Conservation (phyloP, 805 yeast genomes). For the Candida silvatica region DNA sequence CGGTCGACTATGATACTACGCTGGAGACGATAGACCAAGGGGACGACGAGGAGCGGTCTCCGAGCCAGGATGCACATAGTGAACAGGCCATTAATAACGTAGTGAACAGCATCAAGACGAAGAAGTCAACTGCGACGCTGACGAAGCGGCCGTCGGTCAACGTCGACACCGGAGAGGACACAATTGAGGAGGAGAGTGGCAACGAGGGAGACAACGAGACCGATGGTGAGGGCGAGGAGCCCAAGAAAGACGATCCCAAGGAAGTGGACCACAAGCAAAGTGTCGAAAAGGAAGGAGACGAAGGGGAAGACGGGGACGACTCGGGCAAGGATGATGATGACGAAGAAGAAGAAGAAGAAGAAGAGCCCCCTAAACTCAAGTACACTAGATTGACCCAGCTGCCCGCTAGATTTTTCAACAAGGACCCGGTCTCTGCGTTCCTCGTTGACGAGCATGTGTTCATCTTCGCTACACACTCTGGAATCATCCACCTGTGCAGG, state of each 20-base stretch:
- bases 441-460: constrained; percentile 50
- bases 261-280: constrained; percentile 10
- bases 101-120: constrained; percentile 1
- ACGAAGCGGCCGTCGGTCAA: not conserved
- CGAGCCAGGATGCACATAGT: too few species aligned
- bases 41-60: too few species aligned
- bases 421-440: constrained; percentile 74
- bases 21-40: constrained; percentile 5
- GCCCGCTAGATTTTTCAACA: constrained; percentile 61
- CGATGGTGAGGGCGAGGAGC: constrained; percentile 1
- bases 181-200: not conserved
- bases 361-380: constrained; percentile 64
- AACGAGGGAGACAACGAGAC: constrained; percentile 1
- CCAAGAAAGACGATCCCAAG: constrained; percentile 4
- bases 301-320: constrained; percentile 18
- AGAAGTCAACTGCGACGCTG: not conserved
- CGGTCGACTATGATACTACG: constrained; percentile 13
- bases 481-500: constrained; percentile 60
- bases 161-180: not conserved
- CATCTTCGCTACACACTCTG: constrained; percentile 86
- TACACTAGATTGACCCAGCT: constrained; percentile 63
- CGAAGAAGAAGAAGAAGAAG: constrained; percentile 35
- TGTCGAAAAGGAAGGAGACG: constrained; percentile 4
- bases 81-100: too few species aligned
- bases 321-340: constrained; percentile 26